Evolutionary conservation across 345 rosid species (phyloP).

Genomic region (Draba incana): DNA sequence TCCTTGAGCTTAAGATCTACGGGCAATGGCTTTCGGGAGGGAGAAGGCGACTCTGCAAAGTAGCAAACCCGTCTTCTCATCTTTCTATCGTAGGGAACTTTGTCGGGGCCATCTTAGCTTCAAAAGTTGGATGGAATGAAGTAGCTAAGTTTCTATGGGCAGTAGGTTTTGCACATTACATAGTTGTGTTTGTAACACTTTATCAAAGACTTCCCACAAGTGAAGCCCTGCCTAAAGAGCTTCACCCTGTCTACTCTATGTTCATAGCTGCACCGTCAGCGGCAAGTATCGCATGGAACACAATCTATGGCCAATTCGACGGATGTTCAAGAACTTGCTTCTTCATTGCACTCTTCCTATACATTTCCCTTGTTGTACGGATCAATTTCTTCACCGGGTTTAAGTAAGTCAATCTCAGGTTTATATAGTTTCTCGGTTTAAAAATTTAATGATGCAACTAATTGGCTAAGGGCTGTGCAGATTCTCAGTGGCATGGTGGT

Average conservation of each 20-base stretch:
- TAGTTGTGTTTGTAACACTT: slow-evolving; percentile 89
- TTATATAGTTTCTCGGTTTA: neutral
- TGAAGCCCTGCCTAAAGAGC: slow-evolving; percentile 90
- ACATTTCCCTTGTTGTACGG: slow-evolving; percentile 69
- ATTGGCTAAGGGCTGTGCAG: slow-evolving; percentile 41
- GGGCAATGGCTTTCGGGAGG: slow-evolving; percentile 98
- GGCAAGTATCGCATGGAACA: slow-evolving; percentile 89
- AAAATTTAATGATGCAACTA: slow-evolving; percentile 14
- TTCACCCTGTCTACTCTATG: slow-evolving; percentile 96
- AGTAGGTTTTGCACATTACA: slow-evolving; percentile 87
- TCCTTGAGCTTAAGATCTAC: slow-evolving; percentile 89
- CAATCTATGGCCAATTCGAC: slow-evolving; percentile 79
- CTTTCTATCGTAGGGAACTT: slow-evolving; percentile 94
- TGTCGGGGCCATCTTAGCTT: slow-evolving; percentile 88
- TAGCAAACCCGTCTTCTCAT: slow-evolving; percentile 93
- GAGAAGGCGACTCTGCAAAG: slow-evolving; percentile 89
- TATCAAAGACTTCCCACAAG: slow-evolving; percentile 90
- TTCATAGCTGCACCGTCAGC: slow-evolving; percentile 98
- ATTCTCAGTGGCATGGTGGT: slow-evolving; percentile 98
- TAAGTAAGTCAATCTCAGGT: slow-evolving; percentile 49
- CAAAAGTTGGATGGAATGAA: slow-evolving; percentile 86
- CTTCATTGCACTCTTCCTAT: slow-evolving; percentile 88
- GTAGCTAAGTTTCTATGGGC: slow-evolving; percentile 92
- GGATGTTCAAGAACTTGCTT: slow-evolving; percentile 80
- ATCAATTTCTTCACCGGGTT: slow-evolving; percentile 96